Percentiles rank a stretch among this genome's conserved stretches.
These are phyloP conservation scores for Hanseniaspora lindneri DNA, from an alignment of 805 yeast species.

Conservation along the genomic window DNA sequence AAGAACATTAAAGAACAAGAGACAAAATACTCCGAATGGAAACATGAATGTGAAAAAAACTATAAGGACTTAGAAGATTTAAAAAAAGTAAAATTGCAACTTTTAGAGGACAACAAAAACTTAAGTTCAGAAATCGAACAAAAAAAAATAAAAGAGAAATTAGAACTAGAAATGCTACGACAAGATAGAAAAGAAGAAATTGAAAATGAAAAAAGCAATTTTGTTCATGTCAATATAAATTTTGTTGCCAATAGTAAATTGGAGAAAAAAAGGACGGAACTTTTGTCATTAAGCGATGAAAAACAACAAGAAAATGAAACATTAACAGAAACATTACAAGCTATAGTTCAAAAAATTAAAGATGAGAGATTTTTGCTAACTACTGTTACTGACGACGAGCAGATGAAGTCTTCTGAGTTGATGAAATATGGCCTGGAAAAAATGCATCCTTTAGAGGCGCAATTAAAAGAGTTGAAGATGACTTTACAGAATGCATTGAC, in stretches of 20 bases:
- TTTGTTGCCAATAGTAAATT: background rate
- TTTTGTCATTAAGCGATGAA: background rate
- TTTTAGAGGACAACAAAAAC: conserved; percentile 18
- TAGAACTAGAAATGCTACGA: conserved; percentile 12
- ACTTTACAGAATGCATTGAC: background rate
- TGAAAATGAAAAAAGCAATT: conserved; percentile 3
- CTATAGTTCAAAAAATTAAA: conserved; percentile 5
- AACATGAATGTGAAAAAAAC: background rate
- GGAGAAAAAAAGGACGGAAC: background rate
- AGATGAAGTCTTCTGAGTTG: conserved; percentile 9
- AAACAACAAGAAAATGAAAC: conserved; percentile 1
- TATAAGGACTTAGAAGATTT: conserved; percentile 21
- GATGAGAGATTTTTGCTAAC: conserved; percentile 15
- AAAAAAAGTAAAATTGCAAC: conserved; percentile 16
- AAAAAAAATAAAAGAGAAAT: conserved; percentile 19
- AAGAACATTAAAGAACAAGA: background rate
- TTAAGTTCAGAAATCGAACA: conserved; percentile 21
- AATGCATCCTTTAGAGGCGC: conserved; percentile 6
- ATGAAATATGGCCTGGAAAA: conserved; percentile 11
- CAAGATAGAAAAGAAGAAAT: conserved; percentile 17
- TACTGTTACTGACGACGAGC: conserved; percentile 9
- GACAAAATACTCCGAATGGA: background rate
- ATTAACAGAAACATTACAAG: background rate
- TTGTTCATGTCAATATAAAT: background rate
- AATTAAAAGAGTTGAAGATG: conserved; percentile 1